Evolutionary conservation across 306 rosid species (phyloP).

Genomic region (Rosa rugosa): DNA sequence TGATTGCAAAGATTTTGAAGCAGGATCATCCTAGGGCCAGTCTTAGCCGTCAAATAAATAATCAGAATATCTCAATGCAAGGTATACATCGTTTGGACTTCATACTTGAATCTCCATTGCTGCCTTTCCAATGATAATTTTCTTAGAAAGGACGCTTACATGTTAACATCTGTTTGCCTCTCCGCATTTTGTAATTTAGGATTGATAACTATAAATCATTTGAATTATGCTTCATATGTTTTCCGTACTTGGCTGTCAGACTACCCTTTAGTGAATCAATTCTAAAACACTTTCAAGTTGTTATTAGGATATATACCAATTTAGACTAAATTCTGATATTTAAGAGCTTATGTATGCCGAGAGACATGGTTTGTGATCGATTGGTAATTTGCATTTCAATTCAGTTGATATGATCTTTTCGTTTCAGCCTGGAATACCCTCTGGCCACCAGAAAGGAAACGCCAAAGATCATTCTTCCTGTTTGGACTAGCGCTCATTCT

Average conservation of each 20-base stretch:
- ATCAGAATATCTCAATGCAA: conserved; percentile 67
- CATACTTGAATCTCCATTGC: neutral
- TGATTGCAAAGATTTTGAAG: conserved; percentile 78
- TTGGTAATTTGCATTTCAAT: conserved; percentile 8
- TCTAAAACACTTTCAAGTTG: too few species aligned
- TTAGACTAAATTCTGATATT: neutral
- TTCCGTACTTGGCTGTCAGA: neutral
- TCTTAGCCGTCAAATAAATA: conserved; percentile 34
- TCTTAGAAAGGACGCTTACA: neutral
- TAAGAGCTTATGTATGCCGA: neutral
- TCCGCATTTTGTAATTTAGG: neutral
- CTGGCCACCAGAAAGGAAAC: conserved; percentile 97
- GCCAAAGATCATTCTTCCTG: conserved; percentile 93
- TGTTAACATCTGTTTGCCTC: neutral
- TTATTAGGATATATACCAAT: neutral
- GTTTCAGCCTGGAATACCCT: conserved; percentile 88
- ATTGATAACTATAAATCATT: neutral
- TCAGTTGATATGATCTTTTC: neutral
- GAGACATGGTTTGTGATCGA: neutral
- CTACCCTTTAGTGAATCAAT: neutral
- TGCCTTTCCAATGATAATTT: neutral
- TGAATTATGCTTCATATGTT: neutral
- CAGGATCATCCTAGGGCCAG: conserved; percentile 39
- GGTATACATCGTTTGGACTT: conserved; percentile 38
- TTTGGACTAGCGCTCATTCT: conserved; percentile 87